These are phyloP conservation scores for Lizanozyma gosingica DNA, from an alignment of 1,139 yeast species.

Conservation along the genomic window DNA sequence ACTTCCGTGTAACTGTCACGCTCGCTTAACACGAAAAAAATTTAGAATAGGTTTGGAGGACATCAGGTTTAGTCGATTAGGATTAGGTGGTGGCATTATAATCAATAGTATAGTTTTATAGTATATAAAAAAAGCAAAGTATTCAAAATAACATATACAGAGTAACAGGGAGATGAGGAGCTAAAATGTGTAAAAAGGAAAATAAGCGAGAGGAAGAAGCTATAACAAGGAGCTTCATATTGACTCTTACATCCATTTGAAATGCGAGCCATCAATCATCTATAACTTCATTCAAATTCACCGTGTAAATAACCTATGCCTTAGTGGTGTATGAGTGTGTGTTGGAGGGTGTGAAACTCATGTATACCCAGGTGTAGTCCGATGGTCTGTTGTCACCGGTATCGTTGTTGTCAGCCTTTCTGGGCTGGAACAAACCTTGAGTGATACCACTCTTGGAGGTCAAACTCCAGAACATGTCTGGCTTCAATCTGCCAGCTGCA, in stretches of 20 bases:
- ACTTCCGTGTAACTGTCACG: no score
- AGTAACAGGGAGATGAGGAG: slow-evolving; percentile 1
- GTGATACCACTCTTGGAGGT: slow-evolving; percentile 38
- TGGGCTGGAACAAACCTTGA: slow-evolving; percentile 82
- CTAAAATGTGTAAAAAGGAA: neutral
- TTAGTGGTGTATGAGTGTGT: slow-evolving; percentile 55
- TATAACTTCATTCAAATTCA: neutral
- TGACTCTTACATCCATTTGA: no score
- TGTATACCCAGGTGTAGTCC: slow-evolving; percentile 42
- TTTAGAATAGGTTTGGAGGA: neutral
- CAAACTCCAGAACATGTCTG: slow-evolving; percentile 21
- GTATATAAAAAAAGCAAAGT: slow-evolving; percentile 5
- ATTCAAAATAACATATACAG: slow-evolving; percentile 5
- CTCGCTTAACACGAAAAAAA: neutral
- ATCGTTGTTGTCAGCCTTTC: slow-evolving; percentile 71
- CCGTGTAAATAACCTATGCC: slow-evolving; percentile 27
- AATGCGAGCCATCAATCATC: no score
- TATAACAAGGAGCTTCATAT: no score
- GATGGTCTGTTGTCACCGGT: slow-evolving; percentile 53
- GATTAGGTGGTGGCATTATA: neutral
- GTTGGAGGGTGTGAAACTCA: slow-evolving; percentile 45
- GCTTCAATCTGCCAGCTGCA: slow-evolving; percentile 30
- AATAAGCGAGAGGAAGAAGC: neutral
- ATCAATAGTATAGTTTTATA: neutral
- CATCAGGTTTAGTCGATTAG: neutral